A percentile compares a stretch with the other conserved stretches of the same genome.
phyloP scores from a whole-genome alignment of 2,329 filamentous ascomycete species.

The Colletotrichum noveboracense region DNA sequence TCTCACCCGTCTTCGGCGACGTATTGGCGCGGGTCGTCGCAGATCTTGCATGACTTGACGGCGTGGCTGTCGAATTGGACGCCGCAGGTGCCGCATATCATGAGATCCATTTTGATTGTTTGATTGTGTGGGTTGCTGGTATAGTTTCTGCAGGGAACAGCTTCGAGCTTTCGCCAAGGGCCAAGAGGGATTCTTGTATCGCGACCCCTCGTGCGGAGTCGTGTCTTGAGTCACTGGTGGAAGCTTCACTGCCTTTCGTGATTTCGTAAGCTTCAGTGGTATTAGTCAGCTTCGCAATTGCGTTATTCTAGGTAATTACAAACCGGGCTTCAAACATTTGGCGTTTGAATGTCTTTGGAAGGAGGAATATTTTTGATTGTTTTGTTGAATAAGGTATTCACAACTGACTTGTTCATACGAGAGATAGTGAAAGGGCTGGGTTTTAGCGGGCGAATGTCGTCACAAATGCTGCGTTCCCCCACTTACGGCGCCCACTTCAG shows the following conservation, averaged over 20 bases:
- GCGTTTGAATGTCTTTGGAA: neutral
- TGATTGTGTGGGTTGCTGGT: neutral
- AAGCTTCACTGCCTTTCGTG: neutral
- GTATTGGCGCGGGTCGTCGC: conserved; percentile 76
- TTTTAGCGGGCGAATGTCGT: neutral
- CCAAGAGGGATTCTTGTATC: neutral
- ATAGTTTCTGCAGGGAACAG: neutral
- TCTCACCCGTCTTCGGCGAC: conserved; percentile 49
- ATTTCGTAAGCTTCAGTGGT: neutral
- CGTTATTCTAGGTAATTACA: rapidly evolving
- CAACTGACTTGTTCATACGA: neutral
- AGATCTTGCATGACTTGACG: conserved; percentile 69
- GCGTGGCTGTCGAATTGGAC: conserved; percentile 65
- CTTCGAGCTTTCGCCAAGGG: neutral
- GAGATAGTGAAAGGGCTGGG: neutral
- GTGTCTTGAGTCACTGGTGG: neutral
- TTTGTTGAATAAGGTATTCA: neutral
- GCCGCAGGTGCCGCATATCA: conserved; percentile 73
- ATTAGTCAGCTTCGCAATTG: neutral
- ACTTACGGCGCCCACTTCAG: neutral
- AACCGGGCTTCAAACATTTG: neutral
- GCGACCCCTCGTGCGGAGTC: neutral
- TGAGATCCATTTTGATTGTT: conserved; percentile 25
- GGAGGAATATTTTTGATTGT: no score
- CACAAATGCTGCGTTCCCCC: neutral